Evolutionary conservation across 768 basidiomycete genomes (phyloP).

Genomic region (Chalciporus piperatus): DNA sequence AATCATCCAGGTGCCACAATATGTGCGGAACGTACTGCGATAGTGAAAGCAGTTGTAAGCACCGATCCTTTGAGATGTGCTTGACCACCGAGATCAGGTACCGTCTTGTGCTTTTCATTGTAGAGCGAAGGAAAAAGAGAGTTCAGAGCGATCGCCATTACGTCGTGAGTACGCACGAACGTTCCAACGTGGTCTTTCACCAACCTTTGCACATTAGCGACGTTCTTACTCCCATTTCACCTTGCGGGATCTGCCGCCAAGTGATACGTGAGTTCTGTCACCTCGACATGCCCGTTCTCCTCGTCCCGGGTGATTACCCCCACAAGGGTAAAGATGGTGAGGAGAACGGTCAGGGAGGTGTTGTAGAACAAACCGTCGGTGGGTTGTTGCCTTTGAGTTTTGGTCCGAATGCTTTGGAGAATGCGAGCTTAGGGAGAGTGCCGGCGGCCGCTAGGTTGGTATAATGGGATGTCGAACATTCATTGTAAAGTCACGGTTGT

Average conservation of each 20-base stretch:
- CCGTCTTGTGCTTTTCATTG: not conserved
- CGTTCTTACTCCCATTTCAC: constrained; percentile 66
- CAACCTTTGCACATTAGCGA: constrained; percentile 47
- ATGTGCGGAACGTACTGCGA: constrained; percentile 89
- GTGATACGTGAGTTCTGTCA: constrained; percentile 84
- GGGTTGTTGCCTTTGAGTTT: constrained; percentile 79
- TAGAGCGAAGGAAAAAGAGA: constrained; percentile 75
- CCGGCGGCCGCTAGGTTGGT: too few relatives aligned
- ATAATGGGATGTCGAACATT: too few relatives aligned
- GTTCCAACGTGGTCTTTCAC: not conserved
- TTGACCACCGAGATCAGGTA: not conserved
- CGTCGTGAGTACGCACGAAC: constrained; percentile 48
- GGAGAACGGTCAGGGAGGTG: constrained; percentile 41
- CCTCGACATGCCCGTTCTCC: constrained; percentile 66
- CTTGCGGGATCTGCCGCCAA: constrained; percentile 94
- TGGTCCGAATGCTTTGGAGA: constrained; percentile 71
- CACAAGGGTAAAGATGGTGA: constrained; percentile 32
- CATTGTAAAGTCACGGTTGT: too few relatives aligned
- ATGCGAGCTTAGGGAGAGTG: not conserved
- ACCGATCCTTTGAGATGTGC: not conserved
- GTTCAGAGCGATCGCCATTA: constrained; percentile 76
- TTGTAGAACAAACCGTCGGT: constrained; percentile 63
- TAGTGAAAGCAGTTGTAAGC: constrained; percentile 86
- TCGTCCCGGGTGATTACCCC: constrained; percentile 65
- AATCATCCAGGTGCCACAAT: constrained; percentile 70